Evolutionary conservation across 2,329 filamentous ascomycete genomes (phyloP).

Genomic region (Cytospora leucostoma): DNA sequence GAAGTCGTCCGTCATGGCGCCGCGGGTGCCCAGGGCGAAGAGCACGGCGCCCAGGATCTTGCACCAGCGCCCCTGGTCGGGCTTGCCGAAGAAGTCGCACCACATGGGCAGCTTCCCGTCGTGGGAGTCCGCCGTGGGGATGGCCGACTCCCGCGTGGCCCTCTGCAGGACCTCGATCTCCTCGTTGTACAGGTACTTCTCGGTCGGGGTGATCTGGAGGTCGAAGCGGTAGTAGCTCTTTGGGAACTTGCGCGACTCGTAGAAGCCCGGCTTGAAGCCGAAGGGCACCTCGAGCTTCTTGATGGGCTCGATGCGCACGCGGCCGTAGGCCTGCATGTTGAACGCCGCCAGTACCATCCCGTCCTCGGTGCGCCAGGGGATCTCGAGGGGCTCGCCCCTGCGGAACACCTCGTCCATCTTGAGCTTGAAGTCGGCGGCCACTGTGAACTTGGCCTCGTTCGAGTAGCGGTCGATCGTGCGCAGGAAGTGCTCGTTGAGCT

Average conservation of each 20-base stretch:
- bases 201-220: slow-evolving; percentile 60
- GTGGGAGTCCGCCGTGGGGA: slow-evolving; percentile 44
- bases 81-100: slow-evolving; percentile 67
- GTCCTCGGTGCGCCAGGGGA: slow-evolving; percentile 62
- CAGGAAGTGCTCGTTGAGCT: slow-evolving; percentile 61
- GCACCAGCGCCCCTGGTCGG: slow-evolving; percentile 63
- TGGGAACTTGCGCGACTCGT: slow-evolving; percentile 69
- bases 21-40: slow-evolving; percentile 63
- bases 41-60: slow-evolving; percentile 63
- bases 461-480: slow-evolving; percentile 58
- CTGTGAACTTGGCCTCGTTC: slow-evolving; percentile 55
- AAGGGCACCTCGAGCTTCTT: slow-evolving; percentile 65
- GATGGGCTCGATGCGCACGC: slow-evolving; percentile 54
- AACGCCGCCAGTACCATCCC: slow-evolving; percentile 67
- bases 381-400: slow-evolving; percentile 41
- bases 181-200: slow-evolving; percentile 52
- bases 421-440: slow-evolving; percentile 62
- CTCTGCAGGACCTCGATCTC: slow-evolving; percentile 29
- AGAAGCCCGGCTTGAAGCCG: slow-evolving; percentile 70
- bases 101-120: slow-evolving; percentile 65
- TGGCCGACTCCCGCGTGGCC: slow-evolving; percentile 36
- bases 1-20: slow-evolving; percentile 54
- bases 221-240: slow-evolving; percentile 66
- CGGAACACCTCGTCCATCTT: slow-evolving; percentile 59
- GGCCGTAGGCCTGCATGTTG: slow-evolving; percentile 63